Evolutionary conservation across 768 basidiomycete genomes (phyloP), one percentile per base, ranked within the genome.

Genomic region (Kwoniella newhampshirensis): DNA sequence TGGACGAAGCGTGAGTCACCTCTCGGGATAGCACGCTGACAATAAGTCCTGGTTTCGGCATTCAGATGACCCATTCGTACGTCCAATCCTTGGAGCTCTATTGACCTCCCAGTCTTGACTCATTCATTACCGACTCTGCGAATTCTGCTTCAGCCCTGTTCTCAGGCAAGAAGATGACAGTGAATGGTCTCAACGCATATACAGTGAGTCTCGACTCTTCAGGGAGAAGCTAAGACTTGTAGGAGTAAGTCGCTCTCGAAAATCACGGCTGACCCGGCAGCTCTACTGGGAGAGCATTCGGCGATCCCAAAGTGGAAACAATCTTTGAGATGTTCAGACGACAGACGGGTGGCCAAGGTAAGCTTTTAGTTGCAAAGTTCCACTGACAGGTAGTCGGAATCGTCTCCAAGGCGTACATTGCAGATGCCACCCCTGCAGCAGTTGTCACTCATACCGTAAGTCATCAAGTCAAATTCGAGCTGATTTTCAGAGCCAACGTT

Each of bases 91-190:
- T 8, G n/a, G 5, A 25, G 25, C 51, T 4, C n/a, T 9, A 20
- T 18, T 23, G 51, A 41, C 58, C 62, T 67, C 30, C 60, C 66
- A 20, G 68, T 21, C 63, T 68, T 25, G 69, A 71, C 51, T 68
- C 71, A 12, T 76, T 75, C 67, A 76, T 76, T 60, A 75, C 73
- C 54, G 74, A 76, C 52, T 77, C 75, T 5, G 78, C 78, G 65
- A 79, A 78, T 67, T 76, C 73, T 2, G 78, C 78, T 3, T 75
- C 77, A 2, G 74, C 78, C 0, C 65, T 79, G 13, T 74, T 71
- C 60, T 60, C 75, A 1, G 78, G 78, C 27, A 71, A 68, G 50
- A 70, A 66, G 46, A 64, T 70, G 32, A 77, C 77, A 30, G 78
- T 78, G 23, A 78, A 78, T 57, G 77, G 75, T 26, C 59, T 77